These are phyloP conservation scores for Salix suchowensis DNA, from an alignment of 345 rosid genomes.

Conservation along the genomic window DNA sequence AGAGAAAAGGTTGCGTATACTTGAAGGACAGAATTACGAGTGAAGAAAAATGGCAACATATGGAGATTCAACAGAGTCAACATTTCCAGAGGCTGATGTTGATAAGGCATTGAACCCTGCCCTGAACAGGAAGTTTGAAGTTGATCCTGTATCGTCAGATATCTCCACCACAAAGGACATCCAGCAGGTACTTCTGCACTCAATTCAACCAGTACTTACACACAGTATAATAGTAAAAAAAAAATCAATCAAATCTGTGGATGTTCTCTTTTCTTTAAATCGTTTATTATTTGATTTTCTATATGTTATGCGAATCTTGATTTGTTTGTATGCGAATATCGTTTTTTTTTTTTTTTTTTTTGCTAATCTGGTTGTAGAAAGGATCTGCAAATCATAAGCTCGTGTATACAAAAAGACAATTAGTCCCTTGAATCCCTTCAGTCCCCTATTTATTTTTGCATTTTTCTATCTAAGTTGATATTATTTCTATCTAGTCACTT, in stretches of 20 bases:
- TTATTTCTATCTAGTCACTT: too few relatives aligned
- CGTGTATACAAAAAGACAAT: not conserved
- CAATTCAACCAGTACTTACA: not conserved
- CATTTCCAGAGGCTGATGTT: conserved; percentile 47
- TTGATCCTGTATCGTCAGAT: conserved; percentile 45
- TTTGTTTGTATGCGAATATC: not conserved
- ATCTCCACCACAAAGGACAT: conserved; percentile 26
- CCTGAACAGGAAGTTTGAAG: conserved; percentile 31
- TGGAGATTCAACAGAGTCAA: conserved; percentile 6
- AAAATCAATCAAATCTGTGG: not conserved
- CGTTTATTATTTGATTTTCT: not conserved
- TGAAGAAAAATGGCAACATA: conserved; percentile 32
- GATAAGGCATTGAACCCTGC: conserved; percentile 36
- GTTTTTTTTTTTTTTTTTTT: not conserved
- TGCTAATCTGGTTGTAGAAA: not conserved
- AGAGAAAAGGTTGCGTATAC: not conserved
- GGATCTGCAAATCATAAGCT: not conserved
- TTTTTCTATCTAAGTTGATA: too few relatives aligned
- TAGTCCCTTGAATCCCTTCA: not conserved
- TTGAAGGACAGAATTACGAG: not conserved
- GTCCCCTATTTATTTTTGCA: too few relatives aligned
- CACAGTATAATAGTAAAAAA: not conserved
- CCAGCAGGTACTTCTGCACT: conserved; percentile 13
- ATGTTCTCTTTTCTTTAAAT: not conserved
- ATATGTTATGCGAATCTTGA: not conserved